These are phyloP conservation scores for Pisolithus orientalis DNA, from an alignment of 768 basidiomycete genomes.

Conservation along the genomic window DNA sequence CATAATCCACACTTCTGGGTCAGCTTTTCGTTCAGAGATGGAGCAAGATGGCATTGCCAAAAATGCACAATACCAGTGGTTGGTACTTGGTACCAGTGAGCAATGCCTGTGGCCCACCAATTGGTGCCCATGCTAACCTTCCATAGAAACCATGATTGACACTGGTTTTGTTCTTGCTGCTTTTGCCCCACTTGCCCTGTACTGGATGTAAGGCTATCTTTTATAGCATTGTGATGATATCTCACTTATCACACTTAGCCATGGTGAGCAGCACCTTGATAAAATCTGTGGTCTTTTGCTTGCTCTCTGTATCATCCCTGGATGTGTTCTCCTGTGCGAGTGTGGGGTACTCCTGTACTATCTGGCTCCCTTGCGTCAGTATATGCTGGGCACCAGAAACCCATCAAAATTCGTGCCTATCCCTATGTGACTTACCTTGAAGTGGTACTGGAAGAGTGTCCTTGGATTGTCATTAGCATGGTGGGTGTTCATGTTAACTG, in stretches of 20 bases:
- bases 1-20: conserved; percentile 86
- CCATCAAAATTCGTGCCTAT: conserved; percentile 71
- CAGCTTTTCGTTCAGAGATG: conserved; percentile 82
- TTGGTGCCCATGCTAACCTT: conserved; percentile 1
- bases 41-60: conserved; percentile 76
- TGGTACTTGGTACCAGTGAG: conserved; percentile 84
- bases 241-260: conserved; percentile 34
- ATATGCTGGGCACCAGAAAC: conserved; percentile 49
- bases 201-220: conserved; percentile 65
- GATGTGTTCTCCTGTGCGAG: conserved; percentile 70
- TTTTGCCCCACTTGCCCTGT: conserved; percentile 79
- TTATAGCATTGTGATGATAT: not conserved
- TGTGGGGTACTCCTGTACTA: conserved; percentile 45
- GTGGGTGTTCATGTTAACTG: conserved; percentile 27
- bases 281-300: conserved; percentile 85
- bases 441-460: conserved; percentile 71
- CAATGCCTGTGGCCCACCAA: conserved; percentile 2
- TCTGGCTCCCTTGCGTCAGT: too few species aligned
- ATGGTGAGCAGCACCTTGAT: conserved; percentile 70
- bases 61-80: conserved; percentile 79
- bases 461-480: conserved; percentile 72
- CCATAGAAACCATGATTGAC: conserved; percentile 77
- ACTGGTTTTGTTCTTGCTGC: conserved; percentile 72
- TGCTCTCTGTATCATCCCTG: conserved; percentile 78
- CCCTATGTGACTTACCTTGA: conserved; percentile 71